Base-by-base conservation (phyloP, 2,329 filamentous ascomycete species). In the Colletotrichum sidae region DNA sequence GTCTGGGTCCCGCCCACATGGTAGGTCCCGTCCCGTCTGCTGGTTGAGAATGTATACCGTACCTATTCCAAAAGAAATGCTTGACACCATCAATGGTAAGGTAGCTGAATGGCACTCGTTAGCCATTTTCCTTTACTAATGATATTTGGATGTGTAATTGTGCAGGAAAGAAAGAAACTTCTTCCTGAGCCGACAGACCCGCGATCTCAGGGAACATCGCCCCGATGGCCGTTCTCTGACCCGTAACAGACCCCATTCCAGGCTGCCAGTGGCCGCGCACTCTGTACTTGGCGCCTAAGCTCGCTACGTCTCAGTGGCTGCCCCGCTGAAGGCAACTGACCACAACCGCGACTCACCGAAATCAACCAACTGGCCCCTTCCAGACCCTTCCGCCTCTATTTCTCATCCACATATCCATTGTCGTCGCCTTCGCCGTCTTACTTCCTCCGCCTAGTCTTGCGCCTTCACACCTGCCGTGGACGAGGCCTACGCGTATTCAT, bases 371-470 rank as follows among this genome's bases (percentile, higher is more conserved):
- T 67, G 64, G 64, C 51, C 41, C 51, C 50, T 67, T 67, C 64
- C 64, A 67, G 64, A 65, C 60, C 33, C 35, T 67, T 65, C 64
- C 35, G 44, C 64, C 10, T 55, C 34, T 25, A 60, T 67, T 67
- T 60, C 50, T 67, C 64, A 67, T 42, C 64, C 65, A 51, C 60
- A 25, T 56, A 37, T 38, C 54, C 46, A 33, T n/a, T 6, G 13
- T 25, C 47, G 5, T 35, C 13, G 9, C 38, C 49, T 12, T 12
- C 13, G 38, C 47, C n/a, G 8, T 13, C 38, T 35, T 38, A 15
- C 47, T 42, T 41, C n/a, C 50, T 60, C 58, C 55, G 4, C 25
- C 25, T 25, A 25, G 52, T 49, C 58, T 56, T 44, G 44, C 44
- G 54, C n/a, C 60, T 44, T 39, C n/a, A 10, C 5, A 37, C 41